These are phyloP conservation scores for Colletotrichum camelliae DNA, from an alignment of 2,329 filamentous ascomycete genomes.

Conservation along the genomic window DNA sequence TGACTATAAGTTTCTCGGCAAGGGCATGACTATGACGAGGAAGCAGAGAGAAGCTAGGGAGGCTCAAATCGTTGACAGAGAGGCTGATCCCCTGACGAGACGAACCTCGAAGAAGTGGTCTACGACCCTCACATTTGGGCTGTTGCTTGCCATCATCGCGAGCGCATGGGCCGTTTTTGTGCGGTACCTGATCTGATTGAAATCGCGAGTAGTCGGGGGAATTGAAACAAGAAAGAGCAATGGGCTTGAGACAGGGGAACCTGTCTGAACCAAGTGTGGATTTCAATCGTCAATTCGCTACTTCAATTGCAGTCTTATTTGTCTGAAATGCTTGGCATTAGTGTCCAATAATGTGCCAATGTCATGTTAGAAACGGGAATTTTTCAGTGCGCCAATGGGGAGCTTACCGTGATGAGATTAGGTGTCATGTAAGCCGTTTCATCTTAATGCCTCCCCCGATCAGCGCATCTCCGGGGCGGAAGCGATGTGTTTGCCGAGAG, in stretches of 20 bases:
- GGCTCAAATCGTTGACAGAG: slow-evolving; percentile 16
- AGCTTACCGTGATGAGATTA: neutral
- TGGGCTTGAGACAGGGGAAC: neutral
- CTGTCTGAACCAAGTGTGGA: neutral
- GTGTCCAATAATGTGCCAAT: neutral
- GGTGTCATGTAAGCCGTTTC: neutral
- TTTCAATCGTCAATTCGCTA: neutral
- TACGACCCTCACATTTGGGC: slow-evolving; percentile 13
- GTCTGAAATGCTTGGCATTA: neutral
- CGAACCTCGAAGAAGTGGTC: slow-evolving; percentile 16
- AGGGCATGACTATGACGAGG: slow-evolving; percentile 26
- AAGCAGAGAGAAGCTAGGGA: slow-evolving; percentile 22
- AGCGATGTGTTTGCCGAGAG: neutral
- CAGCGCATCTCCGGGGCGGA: neutral
- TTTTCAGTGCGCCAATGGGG: neutral
- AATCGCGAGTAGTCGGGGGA: neutral
- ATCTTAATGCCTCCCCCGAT: neutral
- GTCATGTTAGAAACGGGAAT: neutral
- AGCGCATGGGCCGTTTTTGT: slow-evolving; percentile 25
- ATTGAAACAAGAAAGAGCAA: too few species aligned
- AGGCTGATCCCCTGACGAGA: slow-evolving; percentile 24
- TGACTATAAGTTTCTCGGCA: slow-evolving; percentile 24
- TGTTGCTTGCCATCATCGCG: slow-evolving; percentile 23
- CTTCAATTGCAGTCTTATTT: neutral
- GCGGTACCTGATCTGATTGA: slow-evolving; percentile 21